Evolutionary conservation across 495 filamentous ascomycete species (phyloP).

Genomic region (Collariella sp.): DNA sequence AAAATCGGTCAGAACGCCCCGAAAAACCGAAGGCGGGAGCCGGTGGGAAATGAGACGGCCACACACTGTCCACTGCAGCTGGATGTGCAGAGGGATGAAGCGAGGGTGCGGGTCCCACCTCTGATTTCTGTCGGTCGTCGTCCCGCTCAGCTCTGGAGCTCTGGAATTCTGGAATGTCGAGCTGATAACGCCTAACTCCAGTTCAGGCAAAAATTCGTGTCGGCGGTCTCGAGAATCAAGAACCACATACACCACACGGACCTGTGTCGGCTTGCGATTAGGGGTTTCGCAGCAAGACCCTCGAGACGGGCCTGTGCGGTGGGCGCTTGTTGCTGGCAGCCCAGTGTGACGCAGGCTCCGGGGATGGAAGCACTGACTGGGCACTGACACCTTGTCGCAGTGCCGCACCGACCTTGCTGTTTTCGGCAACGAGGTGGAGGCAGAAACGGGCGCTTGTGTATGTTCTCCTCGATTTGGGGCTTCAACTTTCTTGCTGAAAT

Average conservation of each 20-base stretch:
- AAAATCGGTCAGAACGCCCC: conserved; percentile 4
- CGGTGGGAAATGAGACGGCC: background rate
- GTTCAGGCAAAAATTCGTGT: too few relatives aligned
- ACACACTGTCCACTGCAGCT: too few relatives aligned
- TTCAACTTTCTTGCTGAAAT: conserved; percentile 3
- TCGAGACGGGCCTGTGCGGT: background rate
- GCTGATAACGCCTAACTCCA: background rate
- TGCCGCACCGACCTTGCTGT: conserved; percentile 20
- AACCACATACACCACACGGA: too few relatives aligned
- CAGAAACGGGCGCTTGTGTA: conserved; percentile 20
- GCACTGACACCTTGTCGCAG: background rate
- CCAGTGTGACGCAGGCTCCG: conserved; percentile 6
- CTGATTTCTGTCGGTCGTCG: too few relatives aligned
- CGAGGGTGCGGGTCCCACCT: too few relatives aligned
- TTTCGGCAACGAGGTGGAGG: conserved; percentile 18
- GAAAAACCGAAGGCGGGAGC: background rate
- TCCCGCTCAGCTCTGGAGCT: too few relatives aligned
- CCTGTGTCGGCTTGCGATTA: conserved; percentile 7
- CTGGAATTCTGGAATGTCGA: too few relatives aligned
- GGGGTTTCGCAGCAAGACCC: background rate
- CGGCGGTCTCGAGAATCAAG: too few relatives aligned
- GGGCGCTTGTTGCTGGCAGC: conserved; percentile 9
- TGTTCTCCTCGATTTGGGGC: too few relatives aligned
- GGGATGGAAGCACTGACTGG: background rate
- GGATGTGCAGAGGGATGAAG: conserved; percentile 4